Conservation (phyloP, 768 basidiomycete genomes). For the Mycena belliarum region DNA sequence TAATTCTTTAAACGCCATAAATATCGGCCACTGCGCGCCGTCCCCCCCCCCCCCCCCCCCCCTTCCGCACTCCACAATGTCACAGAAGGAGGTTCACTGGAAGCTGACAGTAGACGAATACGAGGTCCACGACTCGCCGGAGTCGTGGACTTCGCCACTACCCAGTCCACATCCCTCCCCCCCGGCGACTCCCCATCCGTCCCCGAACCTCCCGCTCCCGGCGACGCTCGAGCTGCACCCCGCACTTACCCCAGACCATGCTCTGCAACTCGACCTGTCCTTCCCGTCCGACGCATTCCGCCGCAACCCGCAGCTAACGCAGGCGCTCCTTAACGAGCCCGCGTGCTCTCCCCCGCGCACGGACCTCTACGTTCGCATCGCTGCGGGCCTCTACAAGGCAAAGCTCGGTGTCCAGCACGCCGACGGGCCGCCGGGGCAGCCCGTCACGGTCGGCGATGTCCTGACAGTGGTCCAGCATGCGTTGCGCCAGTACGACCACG, state of each 20-base stretch:
- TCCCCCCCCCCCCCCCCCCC: neutral
- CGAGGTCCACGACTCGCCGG: neutral
- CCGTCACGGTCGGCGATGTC: conserved; percentile 17
- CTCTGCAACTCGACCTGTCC: conserved; percentile 11
- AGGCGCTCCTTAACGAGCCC: conserved; percentile 2
- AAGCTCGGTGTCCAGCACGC: neutral
- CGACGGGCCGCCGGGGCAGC: neutral
- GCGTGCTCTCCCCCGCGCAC: conserved; percentile 14
- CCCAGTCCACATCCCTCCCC: neutral
- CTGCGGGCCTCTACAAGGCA: neutral
- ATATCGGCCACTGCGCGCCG: neutral
- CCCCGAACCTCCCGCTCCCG: neutral
- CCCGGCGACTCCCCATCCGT: neutral
- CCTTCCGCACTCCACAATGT: neutral
- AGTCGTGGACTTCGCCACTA: neutral
- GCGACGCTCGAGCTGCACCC: conserved; percentile 1
- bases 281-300: conserved; percentile 14
- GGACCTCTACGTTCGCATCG: conserved; percentile 2
- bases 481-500: conserved; percentile 11
- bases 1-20: neutral
- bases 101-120: conserved; percentile 11
- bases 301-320: conserved; percentile 10
- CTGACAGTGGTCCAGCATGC: conserved; percentile 5
- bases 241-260: neutral
- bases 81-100: conserved; percentile 10